These are phyloP conservation scores for Neurospora pannonica DNA, from an alignment of 495 filamentous ascomycete genomes.

Conservation along the genomic window DNA sequence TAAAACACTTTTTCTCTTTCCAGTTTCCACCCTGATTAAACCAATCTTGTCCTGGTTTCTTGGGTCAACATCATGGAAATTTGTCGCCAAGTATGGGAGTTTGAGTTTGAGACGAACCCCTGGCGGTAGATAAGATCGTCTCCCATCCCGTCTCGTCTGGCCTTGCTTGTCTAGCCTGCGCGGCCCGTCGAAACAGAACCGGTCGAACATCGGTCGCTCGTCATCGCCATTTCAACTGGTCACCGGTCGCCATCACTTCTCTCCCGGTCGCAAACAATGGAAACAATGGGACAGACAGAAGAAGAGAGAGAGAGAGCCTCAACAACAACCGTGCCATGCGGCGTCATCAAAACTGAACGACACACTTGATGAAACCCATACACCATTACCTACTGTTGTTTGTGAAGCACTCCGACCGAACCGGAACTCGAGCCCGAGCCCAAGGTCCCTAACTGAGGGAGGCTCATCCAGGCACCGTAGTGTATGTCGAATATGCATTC, in stretches of 20 bases:
- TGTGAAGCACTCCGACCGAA: neutral
- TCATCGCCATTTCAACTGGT: neutral
- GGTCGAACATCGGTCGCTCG: neutral
- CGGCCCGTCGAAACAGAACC: neutral
- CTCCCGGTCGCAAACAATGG: neutral
- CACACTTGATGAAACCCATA: neutral
- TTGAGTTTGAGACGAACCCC: neutral
- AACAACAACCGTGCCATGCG: neutral
- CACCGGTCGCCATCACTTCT: neutral
- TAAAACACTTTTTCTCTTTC: neutral
- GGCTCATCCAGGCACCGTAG: neutral
- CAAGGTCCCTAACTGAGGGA: neutral
- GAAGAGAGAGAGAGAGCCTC: neutral
- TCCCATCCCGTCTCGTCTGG: neutral
- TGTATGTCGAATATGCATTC: neutral
- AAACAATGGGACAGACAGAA: neutral
- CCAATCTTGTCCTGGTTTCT: neutral
- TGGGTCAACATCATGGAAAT: neutral
- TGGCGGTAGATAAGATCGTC: neutral
- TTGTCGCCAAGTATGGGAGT: neutral
- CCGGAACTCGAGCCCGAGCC: neutral
- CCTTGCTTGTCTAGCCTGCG: neutral
- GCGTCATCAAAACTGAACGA: neutral
- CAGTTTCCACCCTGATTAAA: neutral
- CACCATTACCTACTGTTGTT: neutral